Evolutionary conservation across 805 yeast species (phyloP).

Genomic region (Metschnikowia cerradonensis): DNA sequence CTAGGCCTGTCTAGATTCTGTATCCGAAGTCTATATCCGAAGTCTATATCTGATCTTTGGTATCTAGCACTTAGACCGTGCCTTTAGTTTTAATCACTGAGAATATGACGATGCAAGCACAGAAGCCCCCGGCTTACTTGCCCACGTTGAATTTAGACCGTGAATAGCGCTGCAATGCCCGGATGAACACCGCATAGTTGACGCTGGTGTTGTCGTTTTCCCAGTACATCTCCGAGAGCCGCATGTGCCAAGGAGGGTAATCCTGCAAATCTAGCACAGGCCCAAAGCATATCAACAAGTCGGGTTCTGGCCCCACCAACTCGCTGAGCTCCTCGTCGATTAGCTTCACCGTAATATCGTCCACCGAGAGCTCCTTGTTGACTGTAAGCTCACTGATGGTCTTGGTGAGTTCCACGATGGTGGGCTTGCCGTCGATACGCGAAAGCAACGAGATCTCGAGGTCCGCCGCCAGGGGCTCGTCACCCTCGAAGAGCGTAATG

Average conservation of each 20-base stretch:
- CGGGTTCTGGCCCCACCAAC: slow-evolving; percentile 90
- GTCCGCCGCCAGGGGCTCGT: slow-evolving; percentile 33
- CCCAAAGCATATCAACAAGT: slow-evolving; percentile 75
- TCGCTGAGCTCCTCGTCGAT: slow-evolving; percentile 71
- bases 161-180: slow-evolving; percentile 73
- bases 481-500: slow-evolving; percentile 29
- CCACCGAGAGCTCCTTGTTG: slow-evolving; percentile 52
- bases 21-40: too few species aligned
- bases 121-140: slow-evolving; percentile 38
- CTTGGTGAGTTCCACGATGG: slow-evolving; percentile 82
- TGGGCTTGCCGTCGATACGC: slow-evolving; percentile 79
- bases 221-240: slow-evolving; percentile 88
- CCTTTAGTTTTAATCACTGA: too few species aligned
- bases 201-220: slow-evolving; percentile 81
- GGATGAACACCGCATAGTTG: slow-evolving; percentile 74
- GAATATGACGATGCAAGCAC: neutral
- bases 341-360: slow-evolving; percentile 69
- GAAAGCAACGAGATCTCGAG: slow-evolving; percentile 67
- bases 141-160: slow-evolving; percentile 87
- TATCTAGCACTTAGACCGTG: too few species aligned
- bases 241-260: slow-evolving; percentile 96
- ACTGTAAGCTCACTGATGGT: slow-evolving; percentile 76
- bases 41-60: too few species aligned
- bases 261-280: slow-evolving; percentile 89
- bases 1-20: too few species aligned